Conservation (phyloP, 768 basidiomycete species). For the Xanthoconium purpureum region DNA sequence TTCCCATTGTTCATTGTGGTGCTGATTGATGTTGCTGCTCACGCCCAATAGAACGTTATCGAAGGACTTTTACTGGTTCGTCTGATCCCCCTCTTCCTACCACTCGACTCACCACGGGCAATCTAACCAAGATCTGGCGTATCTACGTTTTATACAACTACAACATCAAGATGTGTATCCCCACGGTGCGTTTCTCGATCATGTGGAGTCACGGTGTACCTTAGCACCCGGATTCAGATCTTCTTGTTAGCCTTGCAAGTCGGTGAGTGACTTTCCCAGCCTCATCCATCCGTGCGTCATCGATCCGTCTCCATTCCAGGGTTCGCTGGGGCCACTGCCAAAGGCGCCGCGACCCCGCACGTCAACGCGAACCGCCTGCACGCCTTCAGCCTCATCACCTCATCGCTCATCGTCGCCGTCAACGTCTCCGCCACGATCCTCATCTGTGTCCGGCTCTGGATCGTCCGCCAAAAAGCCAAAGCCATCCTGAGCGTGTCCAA, state of each 20-base stretch:
- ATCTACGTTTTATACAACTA: slow-evolving; percentile 15
- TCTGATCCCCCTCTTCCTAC: neutral
- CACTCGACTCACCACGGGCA: neutral
- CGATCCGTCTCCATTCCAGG: neutral
- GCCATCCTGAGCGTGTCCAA: neutral
- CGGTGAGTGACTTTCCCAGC: slow-evolving; percentile 5
- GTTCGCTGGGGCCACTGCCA: slow-evolving; percentile 8
- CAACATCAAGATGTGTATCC: slow-evolving; percentile 15
- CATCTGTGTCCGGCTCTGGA: slow-evolving; percentile 18
- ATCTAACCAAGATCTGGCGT: slow-evolving; percentile 23
- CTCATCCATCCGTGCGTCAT: neutral
- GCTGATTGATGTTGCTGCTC: neutral
- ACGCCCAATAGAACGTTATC: slow-evolving; percentile 6
- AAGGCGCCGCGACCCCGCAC: slow-evolving; percentile 2
- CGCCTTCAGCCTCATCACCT: slow-evolving; percentile 11
- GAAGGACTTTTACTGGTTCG: slow-evolving; percentile 20
- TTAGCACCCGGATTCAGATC: neutral
- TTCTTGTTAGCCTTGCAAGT: slow-evolving; percentile 14
- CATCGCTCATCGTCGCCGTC: slow-evolving; percentile 16
- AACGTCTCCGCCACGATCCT: slow-evolving; percentile 18
- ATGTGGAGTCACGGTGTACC: neutral
- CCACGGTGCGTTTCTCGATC: slow-evolving; percentile 11
- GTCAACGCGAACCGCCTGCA: neutral
- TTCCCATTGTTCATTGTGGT: neutral
- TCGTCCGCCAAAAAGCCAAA: neutral